These are phyloP conservation scores for Cercospora citrullina DNA, from an alignment of 2,329 filamentous ascomycete genomes.

Conservation along the genomic window DNA sequence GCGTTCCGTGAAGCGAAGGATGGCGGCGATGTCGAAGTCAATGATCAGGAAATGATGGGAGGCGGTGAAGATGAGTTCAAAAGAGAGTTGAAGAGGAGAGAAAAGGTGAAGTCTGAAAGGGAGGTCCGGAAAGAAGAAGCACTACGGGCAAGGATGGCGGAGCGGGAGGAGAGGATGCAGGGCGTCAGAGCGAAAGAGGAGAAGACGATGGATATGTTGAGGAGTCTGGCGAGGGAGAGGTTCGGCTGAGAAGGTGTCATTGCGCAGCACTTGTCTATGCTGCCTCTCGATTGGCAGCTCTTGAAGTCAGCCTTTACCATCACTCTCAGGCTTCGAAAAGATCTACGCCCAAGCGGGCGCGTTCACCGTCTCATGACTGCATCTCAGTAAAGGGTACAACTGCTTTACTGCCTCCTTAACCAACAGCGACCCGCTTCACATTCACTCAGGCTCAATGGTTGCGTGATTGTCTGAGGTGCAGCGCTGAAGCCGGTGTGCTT, in stretches of 20 bases:
- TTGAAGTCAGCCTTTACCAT: background rate
- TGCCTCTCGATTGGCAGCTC: background rate
- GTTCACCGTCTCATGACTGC: background rate
- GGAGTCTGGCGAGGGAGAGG: slow-evolving; percentile 72
- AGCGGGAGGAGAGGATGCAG: slow-evolving; percentile 74
- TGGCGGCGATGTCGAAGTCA: slow-evolving; percentile 63
- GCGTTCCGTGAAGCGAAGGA: slow-evolving; percentile 68
- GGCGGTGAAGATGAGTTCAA: slow-evolving; percentile 67
- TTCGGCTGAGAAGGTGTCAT: slow-evolving; percentile 56
- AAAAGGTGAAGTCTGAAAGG: slow-evolving; percentile 77
- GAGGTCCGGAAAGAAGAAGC: slow-evolving; percentile 82
- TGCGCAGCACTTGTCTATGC: background rate
- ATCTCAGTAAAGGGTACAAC: background rate
- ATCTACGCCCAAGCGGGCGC: background rate
- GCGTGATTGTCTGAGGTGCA: no score
- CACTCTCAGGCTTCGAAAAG: background rate
- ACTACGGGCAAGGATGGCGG: slow-evolving; percentile 69
- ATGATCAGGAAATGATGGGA: slow-evolving; percentile 77
- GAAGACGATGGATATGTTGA: slow-evolving; percentile 78
- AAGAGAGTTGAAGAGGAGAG: slow-evolving; percentile 62
- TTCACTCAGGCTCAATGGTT: no score
- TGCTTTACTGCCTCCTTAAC: no score
- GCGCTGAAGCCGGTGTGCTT: no score
- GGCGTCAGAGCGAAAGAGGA: slow-evolving; percentile 76
- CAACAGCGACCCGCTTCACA: no score